Evolutionary conservation across 2,329 filamentous ascomycete species (phyloP), one percentile per base, ranked within the genome.

Genomic region (Trichoderma koningii): DNA sequence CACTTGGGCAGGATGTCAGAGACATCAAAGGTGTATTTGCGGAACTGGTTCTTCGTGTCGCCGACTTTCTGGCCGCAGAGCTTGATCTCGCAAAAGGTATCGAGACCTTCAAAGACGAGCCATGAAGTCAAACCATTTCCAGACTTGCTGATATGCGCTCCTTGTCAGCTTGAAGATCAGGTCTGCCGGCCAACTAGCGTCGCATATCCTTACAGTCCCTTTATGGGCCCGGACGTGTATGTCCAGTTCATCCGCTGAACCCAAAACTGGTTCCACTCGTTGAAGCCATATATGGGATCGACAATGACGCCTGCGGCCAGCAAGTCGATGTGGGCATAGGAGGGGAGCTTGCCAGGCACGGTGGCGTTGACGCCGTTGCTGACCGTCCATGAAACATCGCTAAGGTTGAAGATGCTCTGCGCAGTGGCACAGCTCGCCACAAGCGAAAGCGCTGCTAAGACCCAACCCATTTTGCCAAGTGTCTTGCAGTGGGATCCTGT

Each of bases 191-290:
- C 2, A 42, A 19, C 15, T 23, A 3, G 21, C 9, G 9, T 19
- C 10, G 2, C 21, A 38, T 1, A 34, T 5, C 38, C 76, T 64
- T 69, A 80, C 74, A 85, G 69, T 19, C 73, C 76, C 5, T 73
- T 50, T 3, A 87, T 73, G 0, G 62, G 53, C 19, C 0, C 75
- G 15, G 80, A 81, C 0, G 79, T 82, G 70, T 88, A 89, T 1
- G 84, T 88, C 86, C 86, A 89, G 70, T 87, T n/a, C 79, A 66
- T 63, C 10, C 60, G 47, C 12, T 63, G 79, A 28, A 89, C 78
- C 85, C 85, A 88, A 21, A 84, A 81, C 15, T 85, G 78, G 64
- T 86, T 77, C 69, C 86, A 85, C 69, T 88, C 85, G 66, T 87
- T 87, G 3, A 85, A 73, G 3, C 83, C 85, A 70, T 81, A 81